Evolutionary conservation across 805 yeast species (phyloP), one percentile per base, ranked within the genome.

Genomic region (Tanozyma kutaoensis): DNA sequence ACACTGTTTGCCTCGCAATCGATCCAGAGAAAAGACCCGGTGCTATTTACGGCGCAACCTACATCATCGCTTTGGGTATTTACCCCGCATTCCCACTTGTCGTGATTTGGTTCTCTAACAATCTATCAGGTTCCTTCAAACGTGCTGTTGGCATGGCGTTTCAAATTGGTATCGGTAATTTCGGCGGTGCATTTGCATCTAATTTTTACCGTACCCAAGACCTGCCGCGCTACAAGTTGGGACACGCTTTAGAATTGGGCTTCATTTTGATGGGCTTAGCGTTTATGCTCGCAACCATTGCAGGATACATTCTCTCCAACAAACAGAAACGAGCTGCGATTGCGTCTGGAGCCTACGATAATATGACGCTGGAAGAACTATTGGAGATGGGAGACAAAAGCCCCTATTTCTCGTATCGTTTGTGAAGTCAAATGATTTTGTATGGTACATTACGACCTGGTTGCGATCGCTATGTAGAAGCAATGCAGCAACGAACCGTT

Each of bases 371-470:
- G 15, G 33, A 36, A 15, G 49, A 57, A 26, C 38, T 59, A 24
- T 32, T 45, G 9, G 46, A 43, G 25, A 41, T 57, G 59, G 67
- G 66, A 13, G 66, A 62, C 39, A 51, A 50, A 34, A 52, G 51
- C 26, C 67, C 68, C 1, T 48, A 49, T 24, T 61, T 49, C 32
- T 38, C 40, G 12, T 61, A 61, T 33, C 24, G 31, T 11, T 33
- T 33, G 22, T 32, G 5, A 20, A 11, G 12, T n/a, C n/a, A n/a
- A n/a, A n/a, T n/a, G n/a, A n/a, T n/a, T n/a, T n/a, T n/a, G n/a
- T n/a, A n/a, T n/a, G n/a, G n/a, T n/a, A n/a, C n/a, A n/a, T n/a
- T n/a, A n/a, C n/a, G n/a, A n/a, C n/a, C n/a, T n/a, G n/a, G n/a
- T n/a, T n/a, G n/a, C n/a, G n/a, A n/a, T n/a, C n/a, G n/a, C n/a